Evolutionary conservation across 768 basidiomycete species (phyloP).

Genomic region (Pleurotus platypus): DNA sequence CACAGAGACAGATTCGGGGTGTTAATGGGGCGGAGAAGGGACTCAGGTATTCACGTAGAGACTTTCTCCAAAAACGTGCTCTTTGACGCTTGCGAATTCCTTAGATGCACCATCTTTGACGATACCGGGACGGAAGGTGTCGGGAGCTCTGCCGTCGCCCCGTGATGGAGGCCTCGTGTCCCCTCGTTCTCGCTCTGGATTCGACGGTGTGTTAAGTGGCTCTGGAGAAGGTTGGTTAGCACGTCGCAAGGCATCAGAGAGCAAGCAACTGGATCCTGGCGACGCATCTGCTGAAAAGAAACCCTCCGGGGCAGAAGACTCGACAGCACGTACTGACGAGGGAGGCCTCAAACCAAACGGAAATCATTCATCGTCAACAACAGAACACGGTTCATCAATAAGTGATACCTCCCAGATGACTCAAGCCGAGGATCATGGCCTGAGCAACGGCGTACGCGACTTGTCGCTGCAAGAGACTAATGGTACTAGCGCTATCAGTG

Average conservation of each 20-base stretch:
- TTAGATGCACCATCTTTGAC: conserved; percentile 57
- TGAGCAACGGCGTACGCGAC: neutral
- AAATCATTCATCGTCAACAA: neutral
- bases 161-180: conserved; percentile 60
- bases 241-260: conserved; percentile 60
- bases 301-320: conserved; percentile 45
- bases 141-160: conserved; percentile 51
- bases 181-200: conserved; percentile 64
- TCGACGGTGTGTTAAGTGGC: conserved; percentile 68
- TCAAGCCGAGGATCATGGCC: neutral
- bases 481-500: conserved; percentile 11
- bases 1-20: conserved; percentile 65
- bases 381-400: conserved; percentile 1
- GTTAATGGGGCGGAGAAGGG: conserved; percentile 55
- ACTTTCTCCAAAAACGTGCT: conserved; percentile 7
- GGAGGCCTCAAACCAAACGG: too few species aligned
- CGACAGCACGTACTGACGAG: too few species aligned
- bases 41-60: conserved; percentile 47
- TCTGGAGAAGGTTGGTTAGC: conserved; percentile 66
- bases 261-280: conserved; percentile 29
- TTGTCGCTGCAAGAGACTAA: conserved; percentile 2
- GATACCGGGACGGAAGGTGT: conserved; percentile 59
- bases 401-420: neutral
- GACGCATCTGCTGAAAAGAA: conserved; percentile 38
- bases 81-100: conserved; percentile 14